A percentile compares a stretch with the other conserved stretches of the same genome.
phyloP scores from a whole-genome alignment of 306 rosid species.

The Quercus engelmannii region DNA sequence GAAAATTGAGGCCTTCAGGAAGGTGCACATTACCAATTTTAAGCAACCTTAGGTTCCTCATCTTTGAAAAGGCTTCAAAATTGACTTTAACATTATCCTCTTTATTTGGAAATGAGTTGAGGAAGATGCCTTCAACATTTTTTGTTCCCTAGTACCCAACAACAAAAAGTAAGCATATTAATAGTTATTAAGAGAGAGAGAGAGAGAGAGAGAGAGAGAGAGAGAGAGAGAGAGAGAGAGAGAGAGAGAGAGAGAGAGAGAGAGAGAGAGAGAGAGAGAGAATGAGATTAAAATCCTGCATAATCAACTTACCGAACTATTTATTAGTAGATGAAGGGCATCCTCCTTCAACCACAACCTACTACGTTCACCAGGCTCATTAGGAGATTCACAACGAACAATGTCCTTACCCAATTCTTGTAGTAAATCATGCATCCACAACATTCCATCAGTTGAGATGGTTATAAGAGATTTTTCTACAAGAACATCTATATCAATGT shows the following conservation, averaged over 20 bases:
- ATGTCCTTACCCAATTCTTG: slow-evolving; percentile 8
- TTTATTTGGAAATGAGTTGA: neutral
- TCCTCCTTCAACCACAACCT: slow-evolving; percentile 9
- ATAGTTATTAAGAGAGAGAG: neutral
- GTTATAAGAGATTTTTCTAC: neutral
- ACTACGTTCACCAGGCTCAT: neutral
- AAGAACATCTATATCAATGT: neutral
- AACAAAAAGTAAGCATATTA: too few relatives aligned
- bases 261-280: too few relatives aligned
- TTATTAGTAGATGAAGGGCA: neutral
- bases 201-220: neutral
- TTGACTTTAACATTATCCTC: neutral
- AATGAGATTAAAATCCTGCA: neutral
- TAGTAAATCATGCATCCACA: slow-evolving; percentile 4
- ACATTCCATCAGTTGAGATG: neutral
- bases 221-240: neutral
- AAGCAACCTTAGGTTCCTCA: slow-evolving; percentile 13
- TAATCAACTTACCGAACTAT: neutral
- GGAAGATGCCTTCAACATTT: slow-evolving; percentile 14
- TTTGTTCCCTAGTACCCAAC: slow-evolving; percentile 17
- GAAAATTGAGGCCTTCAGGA: neutral
- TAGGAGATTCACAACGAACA: slow-evolving; percentile 3
- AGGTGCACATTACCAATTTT: neutral
- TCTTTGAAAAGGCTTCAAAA: slow-evolving; percentile 8
- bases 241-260: too few relatives aligned